Percentiles rank a stretch among this genome's conserved stretches.
Evolutionary conservation across 306 rosid species (phyloP).

Genomic region (Alnus rubra): DNA sequence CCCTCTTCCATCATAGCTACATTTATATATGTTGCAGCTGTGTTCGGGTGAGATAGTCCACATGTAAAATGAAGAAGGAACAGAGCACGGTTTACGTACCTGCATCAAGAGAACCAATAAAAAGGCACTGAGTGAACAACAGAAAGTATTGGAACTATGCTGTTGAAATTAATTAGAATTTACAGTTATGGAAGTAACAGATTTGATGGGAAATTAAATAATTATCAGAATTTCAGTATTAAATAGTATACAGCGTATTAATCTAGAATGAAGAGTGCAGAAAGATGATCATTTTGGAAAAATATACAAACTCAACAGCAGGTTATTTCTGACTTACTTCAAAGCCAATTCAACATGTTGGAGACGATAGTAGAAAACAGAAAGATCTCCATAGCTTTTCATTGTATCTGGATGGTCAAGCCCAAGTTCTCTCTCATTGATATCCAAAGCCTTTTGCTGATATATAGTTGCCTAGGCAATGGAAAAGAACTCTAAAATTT

Average conservation of each 20-base stretch:
- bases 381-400: constrained; percentile 99
- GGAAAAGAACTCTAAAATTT: neutral
- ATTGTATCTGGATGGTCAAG: constrained; percentile 98
- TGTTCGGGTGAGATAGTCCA: constrained; percentile 94
- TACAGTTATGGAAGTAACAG: neutral
- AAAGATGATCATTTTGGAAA: constrained; percentile 15
- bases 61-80: constrained; percentile 96
- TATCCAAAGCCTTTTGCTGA: constrained; percentile 94
- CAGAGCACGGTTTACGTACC: constrained; percentile 94
- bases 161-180: neutral
- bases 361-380: constrained; percentile 92
- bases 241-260: constrained; percentile 4
- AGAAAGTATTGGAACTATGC: neutral
- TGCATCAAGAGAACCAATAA: constrained; percentile 34
- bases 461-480: constrained; percentile 81
- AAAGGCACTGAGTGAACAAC: constrained; percentile 5
- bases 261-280: constrained; percentile 24
- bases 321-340: constrained; percentile 58
- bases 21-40: constrained; percentile 95
- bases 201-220: neutral
- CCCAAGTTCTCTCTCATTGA: constrained; percentile 96
- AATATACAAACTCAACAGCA: constrained; percentile 22
- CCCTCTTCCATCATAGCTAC: constrained; percentile 99
- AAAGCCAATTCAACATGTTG: constrained; percentile 93
- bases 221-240: neutral